These are phyloP conservation scores for Trichoderma erinaceum DNA, from an alignment of 495 filamentous ascomycete genomes.

Conservation along the genomic window DNA sequence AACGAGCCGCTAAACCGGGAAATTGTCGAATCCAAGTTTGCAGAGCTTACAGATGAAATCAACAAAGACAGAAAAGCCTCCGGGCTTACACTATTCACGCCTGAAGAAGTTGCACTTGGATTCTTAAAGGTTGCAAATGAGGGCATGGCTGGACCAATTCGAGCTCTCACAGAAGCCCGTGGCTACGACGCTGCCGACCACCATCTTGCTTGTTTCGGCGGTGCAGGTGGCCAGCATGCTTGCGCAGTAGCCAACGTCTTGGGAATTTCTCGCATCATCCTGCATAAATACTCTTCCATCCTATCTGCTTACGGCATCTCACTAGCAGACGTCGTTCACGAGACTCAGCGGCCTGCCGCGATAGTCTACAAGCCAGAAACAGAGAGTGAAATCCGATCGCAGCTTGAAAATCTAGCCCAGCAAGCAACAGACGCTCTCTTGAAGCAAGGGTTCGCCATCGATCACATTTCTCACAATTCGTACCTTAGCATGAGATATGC, in stretches of 20 bases:
- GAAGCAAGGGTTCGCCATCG: conserved; percentile 68
- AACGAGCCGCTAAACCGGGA: conserved; percentile 76
- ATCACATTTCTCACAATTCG: conserved; percentile 71
- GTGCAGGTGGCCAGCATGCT: conserved; percentile 91
- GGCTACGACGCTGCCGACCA: conserved; percentile 88
- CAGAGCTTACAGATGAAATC: conserved; percentile 69
- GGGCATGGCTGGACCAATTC: conserved; percentile 88
- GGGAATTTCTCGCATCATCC: conserved; percentile 77
- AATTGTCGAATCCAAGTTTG: conserved; percentile 68
- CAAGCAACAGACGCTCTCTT: conserved; percentile 57
- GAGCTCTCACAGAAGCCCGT: conserved; percentile 85
- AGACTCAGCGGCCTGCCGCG: conserved; percentile 83
- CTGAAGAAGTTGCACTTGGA: conserved; percentile 84
- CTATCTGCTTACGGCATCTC: conserved; percentile 96
- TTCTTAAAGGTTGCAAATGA: conserved; percentile 94
- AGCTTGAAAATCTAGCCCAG: conserved; percentile 57
- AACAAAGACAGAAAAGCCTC: conserved; percentile 50
- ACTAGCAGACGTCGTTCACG: conserved; percentile 87
- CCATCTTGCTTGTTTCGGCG: conserved; percentile 83
- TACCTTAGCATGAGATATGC: conserved; percentile 87
- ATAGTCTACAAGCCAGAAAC: conserved; percentile 57
- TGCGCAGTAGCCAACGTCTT: conserved; percentile 84
- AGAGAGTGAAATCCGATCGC: conserved; percentile 44
- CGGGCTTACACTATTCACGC: conserved; percentile 56
- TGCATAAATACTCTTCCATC: conserved; percentile 93